Conservation (phyloP, 2,329 filamentous ascomycete species). For the Scortechinia acanthostroma region DNA sequence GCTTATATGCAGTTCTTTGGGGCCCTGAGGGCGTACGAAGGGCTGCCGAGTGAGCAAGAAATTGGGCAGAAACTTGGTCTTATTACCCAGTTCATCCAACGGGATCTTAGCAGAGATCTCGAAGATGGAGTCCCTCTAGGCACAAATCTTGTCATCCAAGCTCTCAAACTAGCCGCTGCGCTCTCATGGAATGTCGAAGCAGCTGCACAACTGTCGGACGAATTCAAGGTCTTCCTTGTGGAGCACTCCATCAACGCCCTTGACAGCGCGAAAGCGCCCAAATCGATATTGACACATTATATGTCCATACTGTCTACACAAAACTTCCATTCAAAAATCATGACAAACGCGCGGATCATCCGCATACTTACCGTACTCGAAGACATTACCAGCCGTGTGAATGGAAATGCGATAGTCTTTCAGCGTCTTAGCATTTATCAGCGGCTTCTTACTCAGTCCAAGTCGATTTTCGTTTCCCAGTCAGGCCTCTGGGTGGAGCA, state of each 20-base stretch:
- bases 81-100: background rate
- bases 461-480: background rate
- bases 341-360: background rate
- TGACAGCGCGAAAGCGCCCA: background rate
- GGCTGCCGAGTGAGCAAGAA: background rate
- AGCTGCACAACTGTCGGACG: background rate
- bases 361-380: background rate
- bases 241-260: background rate
- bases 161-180: background rate
- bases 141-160: background rate
- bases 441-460: background rate
- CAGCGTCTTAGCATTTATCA: background rate
- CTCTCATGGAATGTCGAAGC: background rate
- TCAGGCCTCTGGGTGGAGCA: background rate
- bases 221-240: background rate
- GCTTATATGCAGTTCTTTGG: constrained; percentile 2
- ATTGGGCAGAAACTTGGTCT: background rate
- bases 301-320: background rate
- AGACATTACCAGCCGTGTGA: background rate
- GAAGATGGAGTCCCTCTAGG: background rate
- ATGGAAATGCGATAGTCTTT: background rate
- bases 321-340: background rate
- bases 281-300: background rate
- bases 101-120: background rate
- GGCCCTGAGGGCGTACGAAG: background rate